A percentile compares a stretch with the other conserved stretches of the same genome.
These are phyloP conservation scores for Volvox africanus DNA, from an alignment of 139 green algal species.

Conservation along the genomic window DNA sequence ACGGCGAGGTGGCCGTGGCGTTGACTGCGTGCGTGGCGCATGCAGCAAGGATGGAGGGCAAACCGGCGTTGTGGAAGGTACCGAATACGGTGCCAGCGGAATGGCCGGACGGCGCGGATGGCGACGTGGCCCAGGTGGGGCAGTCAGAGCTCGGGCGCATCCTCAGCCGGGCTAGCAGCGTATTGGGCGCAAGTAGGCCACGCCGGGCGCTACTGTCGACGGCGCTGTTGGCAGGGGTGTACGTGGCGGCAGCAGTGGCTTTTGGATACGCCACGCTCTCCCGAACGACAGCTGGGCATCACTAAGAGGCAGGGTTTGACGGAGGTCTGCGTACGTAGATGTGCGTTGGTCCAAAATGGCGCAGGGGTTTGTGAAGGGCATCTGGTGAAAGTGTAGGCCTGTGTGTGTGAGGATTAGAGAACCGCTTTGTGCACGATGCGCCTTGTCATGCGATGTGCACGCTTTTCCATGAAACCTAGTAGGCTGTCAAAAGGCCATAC, in stretches of 20 bases:
- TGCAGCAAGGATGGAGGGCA: constrained; percentile 13
- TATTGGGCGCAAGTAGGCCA: not conserved
- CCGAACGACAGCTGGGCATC: not conserved
- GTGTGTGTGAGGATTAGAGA: no score
- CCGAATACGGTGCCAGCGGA: not conserved
- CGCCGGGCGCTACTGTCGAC: not conserved
- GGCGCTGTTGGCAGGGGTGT: constrained; percentile 24
- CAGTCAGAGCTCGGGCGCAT: not conserved
- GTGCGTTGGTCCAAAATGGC: no score
- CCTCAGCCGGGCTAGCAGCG: not conserved
- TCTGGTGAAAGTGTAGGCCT: no score
- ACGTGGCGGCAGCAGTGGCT: constrained; percentile 41
- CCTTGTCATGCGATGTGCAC: no score
- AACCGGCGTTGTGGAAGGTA: not conserved
- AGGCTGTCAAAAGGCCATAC: no score
- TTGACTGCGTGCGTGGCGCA: constrained; percentile 33
- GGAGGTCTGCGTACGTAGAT: not conserved
- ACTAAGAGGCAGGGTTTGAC: not conserved
- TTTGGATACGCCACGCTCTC: constrained; percentile 25
- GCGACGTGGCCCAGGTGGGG: not conserved
- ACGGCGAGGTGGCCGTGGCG: not conserved
- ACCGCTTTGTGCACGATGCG: no score
- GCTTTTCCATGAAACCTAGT: no score
- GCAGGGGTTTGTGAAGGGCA: no score
- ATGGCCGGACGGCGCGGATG: constrained; percentile 34